Evolutionary conservation across 306 rosid genomes (phyloP).

Genomic region (Fragaria ananassa): DNA sequence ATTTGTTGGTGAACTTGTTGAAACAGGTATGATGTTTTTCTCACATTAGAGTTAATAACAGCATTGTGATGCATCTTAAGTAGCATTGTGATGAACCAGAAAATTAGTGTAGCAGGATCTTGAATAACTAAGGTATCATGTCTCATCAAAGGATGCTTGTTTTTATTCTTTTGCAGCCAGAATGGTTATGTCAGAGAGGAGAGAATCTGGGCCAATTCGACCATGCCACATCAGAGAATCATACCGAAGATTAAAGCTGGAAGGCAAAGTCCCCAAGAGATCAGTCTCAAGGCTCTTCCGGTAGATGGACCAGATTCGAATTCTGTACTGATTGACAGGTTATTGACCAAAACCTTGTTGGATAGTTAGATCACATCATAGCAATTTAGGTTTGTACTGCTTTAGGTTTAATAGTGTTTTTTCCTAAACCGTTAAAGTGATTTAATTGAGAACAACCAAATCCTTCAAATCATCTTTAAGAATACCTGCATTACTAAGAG

Average conservation of each 20-base stretch:
- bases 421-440: neutral
- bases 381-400: neutral
- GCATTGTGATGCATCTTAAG: neutral
- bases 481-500: neutral
- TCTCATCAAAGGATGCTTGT: neutral
- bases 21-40: constrained; percentile 53
- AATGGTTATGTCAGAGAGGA: constrained; percentile 78
- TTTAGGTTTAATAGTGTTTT: neutral
- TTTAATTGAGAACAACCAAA: neutral
- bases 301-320: constrained; percentile 32
- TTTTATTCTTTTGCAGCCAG: constrained; percentile 53
- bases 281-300: constrained; percentile 73
- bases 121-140: neutral
- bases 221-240: constrained; percentile 96
- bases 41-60: neutral
- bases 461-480: neutral
- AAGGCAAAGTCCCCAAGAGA: constrained; percentile 84
- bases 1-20: constrained; percentile 91
- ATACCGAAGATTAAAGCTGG: constrained; percentile 75
- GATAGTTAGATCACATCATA: neutral
- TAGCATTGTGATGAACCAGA: neutral
- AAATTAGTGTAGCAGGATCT: neutral
- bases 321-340: constrained; percentile 16
- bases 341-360: neutral
- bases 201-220: constrained; percentile 85